Evolutionary conservation across 495 filamentous ascomycete genomes (phyloP).

Genomic region (Coniosporium apollinis): DNA sequence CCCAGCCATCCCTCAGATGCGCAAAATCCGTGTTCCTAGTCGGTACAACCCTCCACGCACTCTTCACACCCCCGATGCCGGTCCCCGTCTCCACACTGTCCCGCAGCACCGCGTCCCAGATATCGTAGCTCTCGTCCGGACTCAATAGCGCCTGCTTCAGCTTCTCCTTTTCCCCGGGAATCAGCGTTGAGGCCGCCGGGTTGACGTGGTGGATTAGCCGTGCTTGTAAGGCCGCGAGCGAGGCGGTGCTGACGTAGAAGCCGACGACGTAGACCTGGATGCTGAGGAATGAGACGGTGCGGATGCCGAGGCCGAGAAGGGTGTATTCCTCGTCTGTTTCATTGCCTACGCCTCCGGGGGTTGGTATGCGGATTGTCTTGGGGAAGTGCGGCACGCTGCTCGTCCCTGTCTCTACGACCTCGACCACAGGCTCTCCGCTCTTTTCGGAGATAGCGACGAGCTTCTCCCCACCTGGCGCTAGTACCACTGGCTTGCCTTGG

Average conservation of each 20-base stretch:
- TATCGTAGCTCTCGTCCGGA: conserved; percentile 41
- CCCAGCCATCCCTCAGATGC: conserved; percentile 81
- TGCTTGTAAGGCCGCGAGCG: conserved; percentile 44
- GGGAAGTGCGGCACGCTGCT: conserved; percentile 72
- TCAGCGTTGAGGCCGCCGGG: conserved; percentile 55
- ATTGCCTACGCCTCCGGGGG: conserved; percentile 16
- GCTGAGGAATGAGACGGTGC: conserved; percentile 76
- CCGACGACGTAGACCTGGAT: conserved; percentile 93
- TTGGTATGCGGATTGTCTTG: conserved; percentile 44
- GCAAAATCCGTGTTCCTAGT: conserved; percentile 79
- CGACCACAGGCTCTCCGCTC: conserved; percentile 36
- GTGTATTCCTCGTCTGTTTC: conserved; percentile 52
- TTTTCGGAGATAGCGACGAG: conserved; percentile 32
- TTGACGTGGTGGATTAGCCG: conserved; percentile 31
- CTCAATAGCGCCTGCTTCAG: conserved; percentile 54
- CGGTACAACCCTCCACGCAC: conserved; percentile 63
- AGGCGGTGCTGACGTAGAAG: conserved; percentile 65
- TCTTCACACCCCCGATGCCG: conserved; percentile 28
- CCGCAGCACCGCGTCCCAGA: conserved; percentile 57
- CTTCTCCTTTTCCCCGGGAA: conserved; percentile 58
- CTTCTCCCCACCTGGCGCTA: conserved; percentile 32
- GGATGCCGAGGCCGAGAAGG: conserved; percentile 69
- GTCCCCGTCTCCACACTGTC: too few species aligned
- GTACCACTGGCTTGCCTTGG: conserved; percentile 29
- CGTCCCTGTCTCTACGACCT: conserved; percentile 67